These are phyloP conservation scores for Arabis alpina DNA, from an alignment of 345 rosid species.

Conservation along the genomic window DNA sequence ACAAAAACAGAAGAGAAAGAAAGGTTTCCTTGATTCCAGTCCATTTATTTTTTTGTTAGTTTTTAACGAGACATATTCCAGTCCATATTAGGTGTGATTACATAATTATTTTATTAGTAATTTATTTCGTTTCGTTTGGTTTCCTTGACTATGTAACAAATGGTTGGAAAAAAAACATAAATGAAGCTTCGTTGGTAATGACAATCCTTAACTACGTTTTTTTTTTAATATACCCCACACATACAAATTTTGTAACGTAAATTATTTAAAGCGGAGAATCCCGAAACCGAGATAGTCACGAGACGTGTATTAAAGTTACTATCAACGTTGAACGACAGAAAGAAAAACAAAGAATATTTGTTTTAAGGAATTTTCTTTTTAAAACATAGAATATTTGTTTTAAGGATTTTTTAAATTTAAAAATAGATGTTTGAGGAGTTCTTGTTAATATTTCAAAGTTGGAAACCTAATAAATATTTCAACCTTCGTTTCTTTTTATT, in stretches of 20 bases:
- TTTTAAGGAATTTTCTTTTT: background rate
- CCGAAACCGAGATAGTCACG: slow-evolving; percentile 35
- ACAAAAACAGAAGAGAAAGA: slow-evolving; percentile 12
- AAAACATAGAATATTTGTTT: too few species aligned
- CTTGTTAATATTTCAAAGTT: slow-evolving; percentile 7
- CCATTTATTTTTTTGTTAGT: too few species aligned
- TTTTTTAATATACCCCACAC: background rate
- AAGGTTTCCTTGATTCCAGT: slow-evolving; percentile 28
- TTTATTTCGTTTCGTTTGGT: background rate
- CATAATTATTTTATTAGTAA: background rate
- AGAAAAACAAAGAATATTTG: slow-evolving; percentile 22
- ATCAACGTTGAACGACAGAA: slow-evolving; percentile 22
- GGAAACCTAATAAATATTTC: background rate
- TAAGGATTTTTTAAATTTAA: background rate
- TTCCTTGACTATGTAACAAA: slow-evolving; percentile 8
- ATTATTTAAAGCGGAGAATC: slow-evolving; percentile 30
- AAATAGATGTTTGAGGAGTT: slow-evolving; percentile 17
- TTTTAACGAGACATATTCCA: too few species aligned
- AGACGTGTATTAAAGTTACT: slow-evolving; percentile 37
- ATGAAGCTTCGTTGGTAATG: slow-evolving; percentile 11
- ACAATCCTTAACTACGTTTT: slow-evolving; percentile 1
- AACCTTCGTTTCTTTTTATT: slow-evolving; percentile 7
- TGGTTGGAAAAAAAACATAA: background rate
- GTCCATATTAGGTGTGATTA: background rate
- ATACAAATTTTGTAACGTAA: slow-evolving; percentile 20